Percentiles rank a stretch among this genome's conserved stretches.
phyloP scores from a whole-genome alignment of 495 filamentous ascomycete species.

The Hypoxylon lienhwacheense region DNA sequence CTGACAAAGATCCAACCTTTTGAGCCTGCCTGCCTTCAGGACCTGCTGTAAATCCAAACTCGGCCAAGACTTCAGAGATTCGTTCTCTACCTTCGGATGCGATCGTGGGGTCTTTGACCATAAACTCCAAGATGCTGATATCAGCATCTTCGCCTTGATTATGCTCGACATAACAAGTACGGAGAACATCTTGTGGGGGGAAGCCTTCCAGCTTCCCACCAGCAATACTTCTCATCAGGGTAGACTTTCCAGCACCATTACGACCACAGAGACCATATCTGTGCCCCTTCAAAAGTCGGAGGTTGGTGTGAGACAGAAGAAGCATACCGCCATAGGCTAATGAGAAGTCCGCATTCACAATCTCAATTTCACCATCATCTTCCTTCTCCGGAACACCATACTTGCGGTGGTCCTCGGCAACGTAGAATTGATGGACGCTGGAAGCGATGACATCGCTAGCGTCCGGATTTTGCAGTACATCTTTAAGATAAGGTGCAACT shows the following conservation, averaged over 20 bases:
- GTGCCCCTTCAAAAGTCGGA: slow-evolving; percentile 91
- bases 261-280: slow-evolving; percentile 95
- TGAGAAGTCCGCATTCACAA: slow-evolving; percentile 98
- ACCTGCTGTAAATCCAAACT: slow-evolving; percentile 91
- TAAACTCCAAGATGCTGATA: slow-evolving; percentile 90
- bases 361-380: slow-evolving; percentile 82
- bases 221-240: slow-evolving; percentile 95
- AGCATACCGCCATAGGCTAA: slow-evolving; percentile 98
- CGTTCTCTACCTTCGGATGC: slow-evolving; percentile 72
- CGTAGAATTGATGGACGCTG: slow-evolving; percentile 68
- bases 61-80: slow-evolving; percentile 78
- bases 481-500: slow-evolving; percentile 72
- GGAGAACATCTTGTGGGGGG: slow-evolving; percentile 83
- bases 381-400: slow-evolving; percentile 82
- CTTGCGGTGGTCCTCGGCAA: slow-evolving; percentile 82
- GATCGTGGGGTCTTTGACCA: slow-evolving; percentile 79
- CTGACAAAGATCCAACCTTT: slow-evolving; percentile 91
- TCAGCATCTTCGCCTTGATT: slow-evolving; percentile 97
- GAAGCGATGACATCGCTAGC: slow-evolving; percentile 63
- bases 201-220: slow-evolving; percentile 96
- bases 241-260: slow-evolving; percentile 98
- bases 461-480: slow-evolving; percentile 60
- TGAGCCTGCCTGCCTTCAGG: slow-evolving; percentile 85
- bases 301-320: slow-evolving; percentile 92
- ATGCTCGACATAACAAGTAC: slow-evolving; percentile 98